Conservation (phyloP, 1,284 basidiomycete genomes). For the Trichosporon sp. region DNA sequence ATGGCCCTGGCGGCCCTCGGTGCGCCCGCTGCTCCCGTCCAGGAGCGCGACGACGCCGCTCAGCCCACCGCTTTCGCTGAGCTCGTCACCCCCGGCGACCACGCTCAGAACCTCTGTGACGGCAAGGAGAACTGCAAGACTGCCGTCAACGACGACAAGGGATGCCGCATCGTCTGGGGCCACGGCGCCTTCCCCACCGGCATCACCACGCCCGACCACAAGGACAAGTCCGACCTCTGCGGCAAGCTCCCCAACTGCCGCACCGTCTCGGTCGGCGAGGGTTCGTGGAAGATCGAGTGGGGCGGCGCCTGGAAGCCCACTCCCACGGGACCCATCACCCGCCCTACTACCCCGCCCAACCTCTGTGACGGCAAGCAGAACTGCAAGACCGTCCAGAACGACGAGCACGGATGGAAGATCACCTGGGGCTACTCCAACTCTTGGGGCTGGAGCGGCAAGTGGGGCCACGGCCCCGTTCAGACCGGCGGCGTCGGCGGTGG, state of each 20-base stretch:
- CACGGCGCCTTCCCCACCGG: not conserved
- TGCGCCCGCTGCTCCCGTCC: slow-evolving; percentile 1
- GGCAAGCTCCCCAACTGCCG: slow-evolving; percentile 4
- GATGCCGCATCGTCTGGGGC: slow-evolving; percentile 2
- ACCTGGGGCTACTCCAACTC: slow-evolving; percentile 1
- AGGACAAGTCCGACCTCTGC: not conserved
- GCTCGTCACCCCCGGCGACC: slow-evolving; percentile 1
- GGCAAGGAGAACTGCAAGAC: slow-evolving; percentile 4
- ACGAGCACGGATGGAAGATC: slow-evolving; percentile 3
- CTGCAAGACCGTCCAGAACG: slow-evolving; percentile 2
- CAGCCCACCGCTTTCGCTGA: not conserved
- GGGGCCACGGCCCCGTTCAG: not conserved
- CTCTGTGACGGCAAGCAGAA: slow-evolving; percentile 2
- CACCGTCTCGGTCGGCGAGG: slow-evolving; percentile 1
- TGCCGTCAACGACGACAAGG: not conserved
- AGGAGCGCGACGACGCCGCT: slow-evolving; percentile 2
- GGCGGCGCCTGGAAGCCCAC: slow-evolving; percentile 1
- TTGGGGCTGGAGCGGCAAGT: not conserved
- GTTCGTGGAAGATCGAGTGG: slow-evolving; percentile 1
- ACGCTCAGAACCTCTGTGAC: not conserved
- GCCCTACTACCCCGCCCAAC: not conserved
- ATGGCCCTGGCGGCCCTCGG: slow-evolving; percentile 2
- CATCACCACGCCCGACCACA: not conserved
- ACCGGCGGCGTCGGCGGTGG: not conserved
- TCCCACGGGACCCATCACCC: not conserved